These are phyloP conservation scores for Plasmodium yoelii DNA, from an alignment of 169 alveolate genomes.

Conservation along the genomic window DNA sequence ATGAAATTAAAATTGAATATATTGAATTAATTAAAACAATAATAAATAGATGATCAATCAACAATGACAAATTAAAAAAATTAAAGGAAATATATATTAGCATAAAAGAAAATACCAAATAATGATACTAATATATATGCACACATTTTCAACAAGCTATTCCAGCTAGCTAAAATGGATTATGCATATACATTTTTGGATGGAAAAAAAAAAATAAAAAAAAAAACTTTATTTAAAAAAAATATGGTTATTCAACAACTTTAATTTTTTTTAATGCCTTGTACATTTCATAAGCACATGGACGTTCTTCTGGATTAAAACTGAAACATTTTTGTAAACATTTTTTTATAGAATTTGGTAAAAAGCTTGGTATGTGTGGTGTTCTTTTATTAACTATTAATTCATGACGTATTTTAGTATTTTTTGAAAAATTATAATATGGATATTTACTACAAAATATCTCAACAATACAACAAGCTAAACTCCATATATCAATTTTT, in stretches of 20 bases:
- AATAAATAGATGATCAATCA: background rate
- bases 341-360: slow-evolving; percentile 63
- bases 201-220: no score
- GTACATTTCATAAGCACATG: slow-evolving; percentile 66
- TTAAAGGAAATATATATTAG: no score
- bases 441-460: slow-evolving; percentile 74
- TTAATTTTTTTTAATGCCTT: slow-evolving; percentile 55
- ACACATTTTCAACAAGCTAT: no score
- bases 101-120: no score
- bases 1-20: no score
- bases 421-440: slow-evolving; percentile 44
- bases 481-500: slow-evolving; percentile 71
- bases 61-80: background rate
- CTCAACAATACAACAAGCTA: slow-evolving; percentile 70
- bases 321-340: slow-evolving; percentile 36
- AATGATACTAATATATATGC: no score
- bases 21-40: background rate
- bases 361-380: slow-evolving; percentile 47
- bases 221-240: no score
- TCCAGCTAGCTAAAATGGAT: no score
- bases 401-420: slow-evolving; percentile 65
- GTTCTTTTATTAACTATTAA: slow-evolving; percentile 35
- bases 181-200: no score
- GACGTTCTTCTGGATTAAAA: slow-evolving; percentile 60
- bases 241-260: slow-evolving; percentile 22